Conservation (phyloP, 208 protist genomes). For the Acanthamoeba royreba region DNA sequence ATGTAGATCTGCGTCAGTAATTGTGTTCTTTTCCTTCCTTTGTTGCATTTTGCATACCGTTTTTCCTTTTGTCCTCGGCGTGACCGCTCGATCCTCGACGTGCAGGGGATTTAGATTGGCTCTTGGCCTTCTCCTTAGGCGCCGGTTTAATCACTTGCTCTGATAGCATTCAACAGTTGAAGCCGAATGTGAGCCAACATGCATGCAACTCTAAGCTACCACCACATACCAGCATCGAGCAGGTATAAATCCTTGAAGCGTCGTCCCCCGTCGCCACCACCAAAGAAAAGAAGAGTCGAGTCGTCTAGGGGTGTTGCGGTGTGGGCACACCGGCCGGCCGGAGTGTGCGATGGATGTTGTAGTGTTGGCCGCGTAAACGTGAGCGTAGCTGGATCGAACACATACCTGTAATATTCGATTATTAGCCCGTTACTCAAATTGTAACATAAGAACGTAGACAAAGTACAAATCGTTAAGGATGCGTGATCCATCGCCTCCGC, state of each 20-base stretch:
- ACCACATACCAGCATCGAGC: not conserved
- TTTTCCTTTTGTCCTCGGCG: not conserved
- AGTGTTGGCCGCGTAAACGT: not conserved
- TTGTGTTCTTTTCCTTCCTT: not conserved
- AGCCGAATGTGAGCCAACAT: not conserved
- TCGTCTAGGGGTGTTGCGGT: not conserved
- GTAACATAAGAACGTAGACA: not conserved
- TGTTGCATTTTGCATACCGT: not conserved
- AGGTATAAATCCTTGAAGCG: slow-evolving; percentile 38
- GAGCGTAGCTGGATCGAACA: slow-evolving; percentile 6
- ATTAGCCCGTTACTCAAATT: too few relatives aligned
- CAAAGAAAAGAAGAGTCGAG: not conserved
- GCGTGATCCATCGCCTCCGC: slow-evolving; percentile 20
- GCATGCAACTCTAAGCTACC: not conserved
- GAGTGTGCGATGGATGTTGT: not conserved
- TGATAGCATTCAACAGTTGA: not conserved
- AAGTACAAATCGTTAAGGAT: slow-evolving; percentile 31
- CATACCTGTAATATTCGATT: not conserved
- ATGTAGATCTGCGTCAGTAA: not conserved
- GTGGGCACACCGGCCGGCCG: not conserved
- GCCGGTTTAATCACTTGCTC: not conserved
- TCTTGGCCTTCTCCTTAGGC: not conserved
- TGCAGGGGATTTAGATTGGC: not conserved
- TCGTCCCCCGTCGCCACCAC: not conserved
- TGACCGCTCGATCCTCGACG: not conserved